Evolutionary conservation across 257 asterid species (phyloP), one percentile per base, ranked within the genome.

Genomic region (Nicotiana otophora): DNA sequence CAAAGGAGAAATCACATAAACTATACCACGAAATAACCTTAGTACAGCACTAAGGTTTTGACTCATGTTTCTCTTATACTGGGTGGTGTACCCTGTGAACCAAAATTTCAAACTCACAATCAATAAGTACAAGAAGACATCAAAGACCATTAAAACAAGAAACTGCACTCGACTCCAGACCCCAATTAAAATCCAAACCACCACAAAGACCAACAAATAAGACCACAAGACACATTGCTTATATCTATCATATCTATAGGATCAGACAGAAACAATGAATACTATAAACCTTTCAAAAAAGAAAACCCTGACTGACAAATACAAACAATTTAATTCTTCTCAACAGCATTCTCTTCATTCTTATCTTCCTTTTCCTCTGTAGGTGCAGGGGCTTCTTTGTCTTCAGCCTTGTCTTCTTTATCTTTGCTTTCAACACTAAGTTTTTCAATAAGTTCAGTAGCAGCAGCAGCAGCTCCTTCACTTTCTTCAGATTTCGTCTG

Each of bases 341-440:
- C 86, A 1, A 72, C 85, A 23, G 88, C 19, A 42, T 86, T 82
- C 69, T 81, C 90, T 17, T 66, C 75, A 60, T 82, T 85, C 10
- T 86, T 89, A 72, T 85, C 85, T 53, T 42, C 81, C 82, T 90
- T 86, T 84, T 84, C 92, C 79, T 83, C 88, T 16, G 88, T 54
- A 33, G 87, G 10, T 14, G 84, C 63, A 5, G 91, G 51, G 67
- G 83, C 88, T 84, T 87, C 85, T 75, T 88, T 85, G 67, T 83
- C 89, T 84, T 89, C 91, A 5, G 89, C 28, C 81, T 88, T 89
- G 88, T 90, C 91, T 61, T 86, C 92, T 78, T 86, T 76, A 58
- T 82, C 92, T 81, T 89, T 87, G 81, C 81, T 91, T 67, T 84
- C 92, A 61, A 95, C 97, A 39, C 86, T 93, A 82, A 95, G 84